phyloP scores from a whole-genome alignment of 352 stramenopile genomes.

The Globisporangium megalacanthum region DNA sequence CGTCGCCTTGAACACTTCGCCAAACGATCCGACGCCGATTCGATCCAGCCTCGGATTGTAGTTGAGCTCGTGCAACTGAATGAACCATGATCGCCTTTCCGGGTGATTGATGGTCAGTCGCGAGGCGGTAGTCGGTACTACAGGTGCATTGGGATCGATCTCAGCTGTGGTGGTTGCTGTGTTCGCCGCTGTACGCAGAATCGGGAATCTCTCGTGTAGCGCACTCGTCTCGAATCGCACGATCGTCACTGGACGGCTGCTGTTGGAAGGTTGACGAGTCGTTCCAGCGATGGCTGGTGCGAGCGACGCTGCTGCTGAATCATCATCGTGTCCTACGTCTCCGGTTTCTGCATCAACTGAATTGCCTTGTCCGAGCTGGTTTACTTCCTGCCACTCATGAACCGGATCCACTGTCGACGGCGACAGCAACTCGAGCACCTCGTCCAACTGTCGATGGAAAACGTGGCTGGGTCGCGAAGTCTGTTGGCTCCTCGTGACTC shows the following conservation, averaged over 20 bases:
- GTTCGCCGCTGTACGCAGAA: no score
- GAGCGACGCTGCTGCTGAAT: no score
- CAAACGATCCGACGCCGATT: background rate
- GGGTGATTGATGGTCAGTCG: background rate
- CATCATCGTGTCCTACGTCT: no score
- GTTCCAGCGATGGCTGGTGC: no score
- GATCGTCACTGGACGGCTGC: background rate
- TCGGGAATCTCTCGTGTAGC: no score
- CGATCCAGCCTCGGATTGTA: background rate
- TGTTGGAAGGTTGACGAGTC: no score
- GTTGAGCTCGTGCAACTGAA: background rate
- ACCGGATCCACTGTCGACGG: background rate
- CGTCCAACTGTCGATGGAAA: background rate
- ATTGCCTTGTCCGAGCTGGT: no score
- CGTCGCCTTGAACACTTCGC: background rate
- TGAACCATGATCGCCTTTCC: background rate
- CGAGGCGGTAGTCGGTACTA: no score
- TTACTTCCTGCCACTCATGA: background rate
- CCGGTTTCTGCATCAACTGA: no score
- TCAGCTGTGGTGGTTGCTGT: no score
- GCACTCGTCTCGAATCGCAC: background rate
- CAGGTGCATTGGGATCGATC: no score
- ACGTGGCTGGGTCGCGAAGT: background rate
- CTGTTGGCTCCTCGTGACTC: constrained; percentile 1
- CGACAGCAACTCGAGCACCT: background rate